Percentiles rank a stretch among this genome's conserved stretches.
Conservation (phyloP, 2,329 filamentous ascomycete genomes). For the Cercospora sp. region DNA sequence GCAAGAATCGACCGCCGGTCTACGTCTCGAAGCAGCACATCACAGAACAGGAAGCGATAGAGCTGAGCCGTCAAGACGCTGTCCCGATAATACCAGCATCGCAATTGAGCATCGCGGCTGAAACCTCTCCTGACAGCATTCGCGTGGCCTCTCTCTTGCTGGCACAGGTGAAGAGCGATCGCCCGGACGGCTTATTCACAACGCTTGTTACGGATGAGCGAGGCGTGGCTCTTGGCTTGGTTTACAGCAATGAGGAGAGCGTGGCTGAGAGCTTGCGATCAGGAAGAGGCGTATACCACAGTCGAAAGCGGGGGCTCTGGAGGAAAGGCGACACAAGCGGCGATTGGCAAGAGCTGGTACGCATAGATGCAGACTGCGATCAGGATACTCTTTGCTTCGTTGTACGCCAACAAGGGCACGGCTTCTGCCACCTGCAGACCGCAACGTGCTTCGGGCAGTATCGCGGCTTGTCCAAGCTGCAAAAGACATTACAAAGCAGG, state of each 20-base stretch:
- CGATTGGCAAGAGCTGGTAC: constrained; percentile 85
- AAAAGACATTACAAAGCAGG: constrained; percentile 80
- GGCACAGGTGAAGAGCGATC: constrained; percentile 75
- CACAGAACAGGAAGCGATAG: constrained; percentile 43
- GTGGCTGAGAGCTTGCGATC: constrained; percentile 82
- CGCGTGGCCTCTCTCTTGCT: constrained; percentile 71
- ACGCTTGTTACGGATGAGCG: constrained; percentile 90
- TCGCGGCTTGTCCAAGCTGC: constrained; percentile 75
- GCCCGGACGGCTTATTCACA: constrained; percentile 78
- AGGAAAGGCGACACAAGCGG: constrained; percentile 95
- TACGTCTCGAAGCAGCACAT: constrained; percentile 52
- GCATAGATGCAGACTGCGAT: constrained; percentile 87
- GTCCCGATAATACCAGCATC: constrained; percentile 75
- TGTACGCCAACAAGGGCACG: constrained; percentile 81
- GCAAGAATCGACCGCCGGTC: constrained; percentile 50
- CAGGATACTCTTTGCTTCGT: constrained; percentile 88
- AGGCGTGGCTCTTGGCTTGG: constrained; percentile 79
- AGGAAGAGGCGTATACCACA: constrained; percentile 86
- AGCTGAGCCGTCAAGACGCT: constrained; percentile 47
- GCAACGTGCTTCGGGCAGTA: constrained; percentile 90
- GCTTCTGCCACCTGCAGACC: constrained; percentile 92
- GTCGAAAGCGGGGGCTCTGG: constrained; percentile 92
- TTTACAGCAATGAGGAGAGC: constrained; percentile 92
- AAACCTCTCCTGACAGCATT: constrained; percentile 60
- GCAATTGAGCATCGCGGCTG: constrained; percentile 64